phyloP scores from a whole-genome alignment of 73 alveolate species.

The Paramecium primaurelia region DNA sequence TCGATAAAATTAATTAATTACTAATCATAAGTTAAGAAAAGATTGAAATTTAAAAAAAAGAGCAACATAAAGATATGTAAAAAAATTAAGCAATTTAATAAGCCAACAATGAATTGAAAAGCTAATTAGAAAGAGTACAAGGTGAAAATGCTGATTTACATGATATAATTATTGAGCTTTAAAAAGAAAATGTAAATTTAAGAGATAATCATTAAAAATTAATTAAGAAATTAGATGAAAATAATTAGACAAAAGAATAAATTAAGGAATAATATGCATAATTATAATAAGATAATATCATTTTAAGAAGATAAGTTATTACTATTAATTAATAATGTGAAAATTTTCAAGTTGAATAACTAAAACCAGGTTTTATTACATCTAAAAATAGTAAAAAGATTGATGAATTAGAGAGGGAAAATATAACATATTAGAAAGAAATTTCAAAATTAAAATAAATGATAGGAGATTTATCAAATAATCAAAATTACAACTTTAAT shows the following conservation, averaged over 20 bases:
- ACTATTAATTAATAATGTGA: neutral
- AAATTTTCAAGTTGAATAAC: neutral
- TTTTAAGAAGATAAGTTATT: neutral
- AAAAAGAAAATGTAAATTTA: neutral
- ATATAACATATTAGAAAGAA: neutral
- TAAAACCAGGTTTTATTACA: neutral
- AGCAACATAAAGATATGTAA: neutral
- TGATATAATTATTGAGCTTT: neutral
- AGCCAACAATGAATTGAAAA: neutral
- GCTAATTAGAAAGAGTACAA: neutral
- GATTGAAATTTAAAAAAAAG: neutral
- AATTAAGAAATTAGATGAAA: neutral
- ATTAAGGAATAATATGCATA: neutral
- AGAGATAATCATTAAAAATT: neutral
- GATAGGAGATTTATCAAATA: neutral
- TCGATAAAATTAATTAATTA: neutral
- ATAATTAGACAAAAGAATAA: neutral
- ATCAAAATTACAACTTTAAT: neutral
- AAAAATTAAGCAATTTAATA: neutral
- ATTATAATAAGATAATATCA: neutral
- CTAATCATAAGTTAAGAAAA: neutral
- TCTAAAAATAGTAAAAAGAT: neutral
- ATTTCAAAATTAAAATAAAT: neutral
- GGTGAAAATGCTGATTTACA: slow-evolving; percentile 29
- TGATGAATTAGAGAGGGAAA: slow-evolving; percentile 10